phyloP scores from a whole-genome alignment of 1,284 basidiomycete genomes.

The Serendipita sp. region DNA sequence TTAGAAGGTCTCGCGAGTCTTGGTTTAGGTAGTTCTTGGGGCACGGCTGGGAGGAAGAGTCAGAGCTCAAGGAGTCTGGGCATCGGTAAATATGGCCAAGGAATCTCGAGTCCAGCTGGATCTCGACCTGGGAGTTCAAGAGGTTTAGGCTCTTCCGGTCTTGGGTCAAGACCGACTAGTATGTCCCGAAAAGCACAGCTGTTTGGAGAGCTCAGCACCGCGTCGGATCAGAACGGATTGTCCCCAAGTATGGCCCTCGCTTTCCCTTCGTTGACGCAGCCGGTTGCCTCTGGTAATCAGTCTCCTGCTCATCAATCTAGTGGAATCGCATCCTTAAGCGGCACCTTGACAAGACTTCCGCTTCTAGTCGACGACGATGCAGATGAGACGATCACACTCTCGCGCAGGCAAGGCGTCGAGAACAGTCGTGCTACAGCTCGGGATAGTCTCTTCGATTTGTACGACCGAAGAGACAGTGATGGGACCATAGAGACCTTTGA shows the following conservation, averaged over 20 bases:
- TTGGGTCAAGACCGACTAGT: background rate
- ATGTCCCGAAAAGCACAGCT: background rate
- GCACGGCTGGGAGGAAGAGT: background rate
- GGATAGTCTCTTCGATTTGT: background rate
- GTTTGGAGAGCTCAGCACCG: background rate
- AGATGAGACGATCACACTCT: slow-evolving; percentile 1
- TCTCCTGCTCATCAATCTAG: slow-evolving; percentile 1
- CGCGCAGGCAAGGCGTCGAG: background rate
- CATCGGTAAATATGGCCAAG: background rate
- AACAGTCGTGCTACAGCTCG: background rate
- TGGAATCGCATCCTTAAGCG: background rate
- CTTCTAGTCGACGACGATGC: background rate
- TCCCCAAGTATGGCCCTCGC: background rate
- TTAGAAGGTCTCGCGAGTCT: background rate
- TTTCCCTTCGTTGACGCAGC: background rate
- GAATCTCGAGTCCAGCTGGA: background rate
- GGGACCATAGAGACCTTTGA: background rate
- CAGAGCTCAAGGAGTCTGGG: background rate
- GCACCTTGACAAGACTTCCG: background rate
- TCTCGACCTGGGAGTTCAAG: background rate
- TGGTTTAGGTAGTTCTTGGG: background rate
- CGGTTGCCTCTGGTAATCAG: background rate
- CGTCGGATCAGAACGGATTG: background rate
- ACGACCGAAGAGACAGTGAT: background rate
- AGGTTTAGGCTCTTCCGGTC: background rate